Evolutionary conservation across 306 rosid genomes (phyloP).

Genomic region (Rosa multiflora): DNA sequence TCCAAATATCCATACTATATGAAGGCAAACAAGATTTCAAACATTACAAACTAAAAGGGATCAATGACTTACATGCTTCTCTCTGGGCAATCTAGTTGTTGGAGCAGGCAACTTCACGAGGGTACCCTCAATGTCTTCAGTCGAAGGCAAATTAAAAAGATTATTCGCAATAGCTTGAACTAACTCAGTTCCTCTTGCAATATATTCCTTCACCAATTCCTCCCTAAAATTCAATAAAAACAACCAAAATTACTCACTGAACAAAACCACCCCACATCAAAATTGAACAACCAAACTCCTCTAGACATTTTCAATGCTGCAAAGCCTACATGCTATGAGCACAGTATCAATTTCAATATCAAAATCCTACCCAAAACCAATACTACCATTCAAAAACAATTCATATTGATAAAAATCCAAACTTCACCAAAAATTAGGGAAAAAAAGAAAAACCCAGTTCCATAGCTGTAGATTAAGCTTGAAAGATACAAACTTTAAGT

Average conservation of each 20-base stretch:
- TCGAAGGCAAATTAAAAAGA: constrained; percentile 67
- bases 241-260: neutral
- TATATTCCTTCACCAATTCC: constrained; percentile 54
- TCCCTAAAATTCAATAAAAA: constrained; percentile 38
- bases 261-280: neutral
- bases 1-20: neutral
- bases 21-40: neutral
- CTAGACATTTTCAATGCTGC: too few species aligned
- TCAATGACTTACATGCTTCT: constrained; percentile 61
- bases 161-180: constrained; percentile 74
- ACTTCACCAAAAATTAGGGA: neutral
- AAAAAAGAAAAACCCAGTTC: neutral
- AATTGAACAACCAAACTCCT: neutral
- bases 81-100: constrained; percentile 68
- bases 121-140: constrained; percentile 77
- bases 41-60: neutral
- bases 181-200: constrained; percentile 66
- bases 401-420: neutral
- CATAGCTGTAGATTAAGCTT: neutral
- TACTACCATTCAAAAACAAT: neutral
- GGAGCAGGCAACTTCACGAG: constrained; percentile 76
- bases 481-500: neutral
- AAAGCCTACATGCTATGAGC: neutral
- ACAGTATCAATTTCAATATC: neutral
- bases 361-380: neutral